phyloP scores from a whole-genome alignment of 345 rosid species.

The Linum lewisii region DNA sequence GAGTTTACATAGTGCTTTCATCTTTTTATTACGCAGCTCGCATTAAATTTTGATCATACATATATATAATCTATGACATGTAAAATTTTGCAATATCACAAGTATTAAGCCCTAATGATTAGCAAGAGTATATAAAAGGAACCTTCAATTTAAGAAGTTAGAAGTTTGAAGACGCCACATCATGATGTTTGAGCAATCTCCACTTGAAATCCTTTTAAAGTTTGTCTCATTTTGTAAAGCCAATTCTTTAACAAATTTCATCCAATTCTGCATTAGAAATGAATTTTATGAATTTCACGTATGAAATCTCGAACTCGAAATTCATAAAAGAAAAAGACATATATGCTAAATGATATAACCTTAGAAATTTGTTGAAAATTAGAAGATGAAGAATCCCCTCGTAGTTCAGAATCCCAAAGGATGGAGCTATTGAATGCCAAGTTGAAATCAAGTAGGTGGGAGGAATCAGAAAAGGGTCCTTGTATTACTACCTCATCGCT shows the following conservation, averaged over 20 bases:
- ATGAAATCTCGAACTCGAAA: too few species aligned
- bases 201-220: constrained; percentile 26
- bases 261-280: constrained; percentile 42
- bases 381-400: constrained; percentile 49
- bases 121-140: too few species aligned
- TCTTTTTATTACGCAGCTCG: too few species aligned
- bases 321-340: too few species aligned
- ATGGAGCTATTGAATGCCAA: constrained; percentile 64
- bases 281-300: too few species aligned
- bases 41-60: too few species aligned
- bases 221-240: constrained; percentile 76
- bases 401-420: constrained; percentile 84
- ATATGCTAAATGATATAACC: constrained; percentile 12
- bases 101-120: too few species aligned
- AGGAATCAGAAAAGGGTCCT: constrained; percentile 81
- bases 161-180: constrained; percentile 83
- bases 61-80: too few species aligned
- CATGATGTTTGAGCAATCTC: constrained; percentile 79
- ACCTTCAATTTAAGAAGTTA: too few species aligned
- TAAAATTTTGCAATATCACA: too few species aligned
- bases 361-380: constrained; percentile 16
- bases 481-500: constrained; percentile 43
- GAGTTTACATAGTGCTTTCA: too few species aligned
- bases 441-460: constrained; percentile 22
- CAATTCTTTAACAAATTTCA: constrained; percentile 71